Base-by-base conservation (phyloP, 106 monocot genomes). In the Narthecium ossifragum region DNA sequence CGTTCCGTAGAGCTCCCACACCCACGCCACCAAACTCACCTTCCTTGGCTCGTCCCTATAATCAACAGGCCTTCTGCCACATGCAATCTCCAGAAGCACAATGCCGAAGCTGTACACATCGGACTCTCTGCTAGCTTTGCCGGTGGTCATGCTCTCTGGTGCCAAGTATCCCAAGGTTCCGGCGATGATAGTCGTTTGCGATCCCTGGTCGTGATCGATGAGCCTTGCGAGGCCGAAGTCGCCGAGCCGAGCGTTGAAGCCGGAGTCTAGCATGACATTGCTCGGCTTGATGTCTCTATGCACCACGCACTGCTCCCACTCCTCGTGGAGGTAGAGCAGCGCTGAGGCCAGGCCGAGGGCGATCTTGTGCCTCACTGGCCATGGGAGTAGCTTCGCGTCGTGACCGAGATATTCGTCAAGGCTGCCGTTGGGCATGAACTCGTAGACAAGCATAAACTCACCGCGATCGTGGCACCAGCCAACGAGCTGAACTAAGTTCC, bases 341-440 rank as follows among this genome's bases (percentile, higher is more conserved):
- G 80, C 75, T 9, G 69, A 70, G 0, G 76, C 85, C 17, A 85
- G 46, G 6, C 75, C 75, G 1, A 69, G 50, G 1, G 55, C 73
- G 17, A 80, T 60, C 40, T 48, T 65, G 46, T 69, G 70, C 59
- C 85, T 63, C 38, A 54, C 17, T 5, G 63, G 73, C 85, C 85
- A 85, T 1, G 58, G 5, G 9, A 85, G 47, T 3, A 53, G 47
- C n/a, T 4, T 41, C 1, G 62, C 26, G 9, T 31, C 22, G 24
- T 38, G 24, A 31, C 70, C 70, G 17, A 85, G 73, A 59, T 80
- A 68, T 7, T 1, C 26, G 36, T 85, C 80, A 14, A 85, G 76
- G 62, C 85, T 85, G 29, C 85, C 69, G n/a, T 80, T 80, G 23
- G 68, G 75, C 85, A 85, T 73, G 53, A 66, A 66, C 66, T 85